Conservation (phyloP, 176 grass and related monocot species). For the Areca catechu region DNA sequence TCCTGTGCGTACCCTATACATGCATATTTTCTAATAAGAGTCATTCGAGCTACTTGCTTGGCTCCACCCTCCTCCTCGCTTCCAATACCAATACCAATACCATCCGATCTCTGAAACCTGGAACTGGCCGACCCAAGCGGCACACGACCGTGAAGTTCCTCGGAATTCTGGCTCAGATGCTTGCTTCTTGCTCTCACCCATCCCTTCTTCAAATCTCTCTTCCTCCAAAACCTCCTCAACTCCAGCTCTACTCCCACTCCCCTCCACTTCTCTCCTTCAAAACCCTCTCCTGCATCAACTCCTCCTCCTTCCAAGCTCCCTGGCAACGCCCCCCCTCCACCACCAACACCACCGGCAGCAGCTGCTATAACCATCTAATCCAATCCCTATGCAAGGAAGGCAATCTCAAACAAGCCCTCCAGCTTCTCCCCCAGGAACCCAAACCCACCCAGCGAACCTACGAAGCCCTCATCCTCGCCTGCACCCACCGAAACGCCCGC, state of each 20-base stretch:
- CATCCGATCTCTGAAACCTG: too few species aligned
- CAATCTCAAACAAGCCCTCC: slow-evolving; percentile 31
- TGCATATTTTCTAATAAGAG: too few species aligned
- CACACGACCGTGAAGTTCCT: too few species aligned
- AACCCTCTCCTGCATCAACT: slow-evolving; percentile 13
- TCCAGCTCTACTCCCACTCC: slow-evolving; percentile 7
- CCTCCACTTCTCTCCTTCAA: slow-evolving; percentile 1
- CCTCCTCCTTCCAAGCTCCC: slow-evolving; percentile 16
- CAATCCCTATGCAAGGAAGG: slow-evolving; percentile 58
- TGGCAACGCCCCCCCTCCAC: slow-evolving; percentile 3
- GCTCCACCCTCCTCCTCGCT: too few species aligned
- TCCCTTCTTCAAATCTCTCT: slow-evolving; percentile 14
- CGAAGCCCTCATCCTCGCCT: slow-evolving; percentile 52
- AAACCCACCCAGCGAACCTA: slow-evolving; percentile 71
- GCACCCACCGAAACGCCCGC: slow-evolving; percentile 22
- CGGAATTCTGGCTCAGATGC: too few species aligned
- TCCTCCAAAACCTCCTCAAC: slow-evolving; percentile 9
- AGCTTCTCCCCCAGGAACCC: slow-evolving; percentile 47
- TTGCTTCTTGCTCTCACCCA: too few species aligned
- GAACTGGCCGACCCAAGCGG: too few species aligned
- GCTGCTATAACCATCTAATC: slow-evolving; percentile 44
- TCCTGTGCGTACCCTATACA: too few species aligned
- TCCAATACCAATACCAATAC: too few species aligned
- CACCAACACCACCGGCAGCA: not conserved
- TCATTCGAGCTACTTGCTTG: too few species aligned